phyloP scores from a whole-genome alignment of 768 basidiomycete genomes.

The Lepiota brunneoincarnata region DNA sequence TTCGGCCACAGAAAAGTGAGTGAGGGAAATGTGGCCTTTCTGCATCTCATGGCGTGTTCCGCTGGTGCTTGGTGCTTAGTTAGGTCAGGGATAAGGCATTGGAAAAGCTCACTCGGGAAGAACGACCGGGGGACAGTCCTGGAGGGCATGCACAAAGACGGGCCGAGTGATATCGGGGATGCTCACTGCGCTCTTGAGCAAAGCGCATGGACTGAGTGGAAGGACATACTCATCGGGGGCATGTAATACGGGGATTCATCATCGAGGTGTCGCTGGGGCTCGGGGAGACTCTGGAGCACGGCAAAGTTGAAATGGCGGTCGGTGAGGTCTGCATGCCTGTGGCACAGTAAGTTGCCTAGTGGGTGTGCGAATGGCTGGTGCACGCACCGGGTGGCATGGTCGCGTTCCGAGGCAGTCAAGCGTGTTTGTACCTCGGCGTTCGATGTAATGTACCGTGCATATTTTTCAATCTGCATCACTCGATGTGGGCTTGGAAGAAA shows the following conservation, averaged over 20 bases:
- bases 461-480: constrained; percentile 79
- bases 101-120: constrained; percentile 60
- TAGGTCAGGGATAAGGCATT: not conserved
- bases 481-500: not conserved
- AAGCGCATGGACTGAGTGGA: constrained; percentile 8
- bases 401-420: constrained; percentile 79
- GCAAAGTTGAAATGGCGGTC: constrained; percentile 78
- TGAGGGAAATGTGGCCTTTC: constrained; percentile 78
- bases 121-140: constrained; percentile 62
- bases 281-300: constrained; percentile 81
- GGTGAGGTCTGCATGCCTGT: constrained; percentile 71
- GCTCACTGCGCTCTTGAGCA: constrained; percentile 49
- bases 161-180: constrained; percentile 73
- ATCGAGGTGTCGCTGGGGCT: constrained; percentile 71
- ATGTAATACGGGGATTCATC: constrained; percentile 63
- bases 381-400: constrained; percentile 70
- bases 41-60: constrained; percentile 72
- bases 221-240: constrained; percentile 69
- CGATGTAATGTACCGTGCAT: constrained; percentile 72
- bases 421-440: constrained; percentile 73
- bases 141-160: constrained; percentile 79
- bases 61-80: constrained; percentile 27
- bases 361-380: not conserved
- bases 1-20: constrained; percentile 75
- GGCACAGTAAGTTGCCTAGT: not conserved